Conservation (phyloP, 2,329 filamentous ascomycete genomes). For the Ceratocystis diversiconidia region DNA sequence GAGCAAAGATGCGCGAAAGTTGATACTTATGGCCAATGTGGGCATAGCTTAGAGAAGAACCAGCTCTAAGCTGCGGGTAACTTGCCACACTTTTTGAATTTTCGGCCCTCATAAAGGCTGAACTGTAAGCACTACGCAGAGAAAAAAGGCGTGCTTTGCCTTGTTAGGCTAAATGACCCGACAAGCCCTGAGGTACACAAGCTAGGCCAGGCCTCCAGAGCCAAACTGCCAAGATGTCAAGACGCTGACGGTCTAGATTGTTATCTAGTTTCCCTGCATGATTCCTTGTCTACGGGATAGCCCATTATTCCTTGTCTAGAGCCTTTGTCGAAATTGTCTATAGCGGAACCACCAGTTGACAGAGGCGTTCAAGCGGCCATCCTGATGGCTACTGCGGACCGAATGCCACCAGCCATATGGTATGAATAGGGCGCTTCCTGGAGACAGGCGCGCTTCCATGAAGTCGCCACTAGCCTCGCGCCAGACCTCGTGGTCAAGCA, state of each 20-base stretch:
- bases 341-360: constrained; percentile 35
- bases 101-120: neutral
- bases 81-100: neutral
- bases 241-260: neutral
- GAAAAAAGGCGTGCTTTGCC: neutral
- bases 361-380: constrained; percentile 29
- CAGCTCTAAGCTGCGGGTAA: neutral
- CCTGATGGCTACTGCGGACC: constrained; percentile 27
- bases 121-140: neutral
- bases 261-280: no score
- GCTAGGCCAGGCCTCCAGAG: neutral
- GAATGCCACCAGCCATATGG: constrained; percentile 35
- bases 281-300: no score
- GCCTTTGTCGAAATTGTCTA: constrained; percentile 12
- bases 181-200: neutral
- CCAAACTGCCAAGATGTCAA: neutral
- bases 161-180: neutral
- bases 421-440: constrained; percentile 34
- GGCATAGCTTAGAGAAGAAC: neutral
- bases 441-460: constrained; percentile 41
- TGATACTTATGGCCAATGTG: neutral
- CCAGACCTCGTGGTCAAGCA: constrained; percentile 62
- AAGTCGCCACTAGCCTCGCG: constrained; percentile 25
- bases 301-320: no score
- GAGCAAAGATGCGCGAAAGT: neutral